Percentiles rank a stretch among this genome's conserved stretches.
Conservation (phyloP, 106 monocot species). For the Ottelia alismoides region DNA sequence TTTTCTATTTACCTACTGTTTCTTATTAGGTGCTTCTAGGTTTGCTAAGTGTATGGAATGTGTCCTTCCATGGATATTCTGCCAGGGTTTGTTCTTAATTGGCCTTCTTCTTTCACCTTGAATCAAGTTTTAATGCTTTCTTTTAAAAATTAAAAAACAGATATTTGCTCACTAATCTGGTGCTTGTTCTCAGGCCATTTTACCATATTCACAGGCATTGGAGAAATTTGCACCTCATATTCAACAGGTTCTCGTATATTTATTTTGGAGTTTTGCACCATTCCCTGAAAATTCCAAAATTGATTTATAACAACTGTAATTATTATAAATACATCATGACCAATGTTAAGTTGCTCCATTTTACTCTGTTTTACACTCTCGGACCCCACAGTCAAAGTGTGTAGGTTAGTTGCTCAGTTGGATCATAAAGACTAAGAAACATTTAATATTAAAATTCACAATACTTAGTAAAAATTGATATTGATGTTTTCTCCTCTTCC, state of each 20-base stretch:
- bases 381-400: too few relatives aligned
- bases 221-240: conserved; percentile 99
- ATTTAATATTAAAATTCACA: too few relatives aligned
- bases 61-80: conserved; percentile 82
- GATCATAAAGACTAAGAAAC: too few relatives aligned
- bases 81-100: conserved; percentile 57
- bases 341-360: too few relatives aligned
- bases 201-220: conserved; percentile 87
- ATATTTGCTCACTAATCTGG: neutral
- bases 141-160: neutral
- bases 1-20: conserved; percentile 6
- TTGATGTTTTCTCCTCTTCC: too few relatives aligned
- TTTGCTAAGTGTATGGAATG: conserved; percentile 95
- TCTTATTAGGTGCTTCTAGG: conserved; percentile 86
- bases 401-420: too few relatives aligned
- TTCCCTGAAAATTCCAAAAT: too few relatives aligned
- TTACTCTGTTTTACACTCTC: too few relatives aligned
- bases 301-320: too few relatives aligned
- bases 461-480: too few relatives aligned
- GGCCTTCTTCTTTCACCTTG: neutral
- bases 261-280: conserved; percentile 7
- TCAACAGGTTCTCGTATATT: conserved; percentile 54
- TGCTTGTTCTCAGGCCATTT: conserved; percentile 55
- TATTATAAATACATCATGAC: too few relatives aligned
- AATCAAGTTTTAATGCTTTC: neutral